Base-by-base conservation (phyloP, 108 stramenopile genomes). In the Skeletonema marinoi region DNA sequence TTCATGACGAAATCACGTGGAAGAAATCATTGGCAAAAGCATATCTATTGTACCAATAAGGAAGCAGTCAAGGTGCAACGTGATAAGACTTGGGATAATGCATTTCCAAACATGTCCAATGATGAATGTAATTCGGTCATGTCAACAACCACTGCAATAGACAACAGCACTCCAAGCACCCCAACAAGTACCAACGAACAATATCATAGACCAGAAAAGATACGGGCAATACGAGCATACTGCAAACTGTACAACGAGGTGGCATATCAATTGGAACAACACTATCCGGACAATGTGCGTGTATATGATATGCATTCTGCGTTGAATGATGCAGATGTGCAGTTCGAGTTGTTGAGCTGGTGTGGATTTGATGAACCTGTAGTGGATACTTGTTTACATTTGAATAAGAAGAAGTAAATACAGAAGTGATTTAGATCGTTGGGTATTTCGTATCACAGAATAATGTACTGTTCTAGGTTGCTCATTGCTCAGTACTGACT, bases 91-190 rank as follows among this genome's bases (percentile, higher is more conserved):
- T 66, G 65, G 65, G 65, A 66, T 59, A 54, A 16, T 5, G 65
- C 65, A 25, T 66, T 66, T 59, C 65, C 65, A 12, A 66, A 66
- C 13, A 66, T 66, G 65, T 66, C 65, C n/a, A 58, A 21, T 11
- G 50, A 56, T 59, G 65, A 66, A 13, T 66, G 65, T 35, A 4
- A 30, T n/a, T 17, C 6, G 19, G 65, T 59, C 12, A 46, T 46
- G 44, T 16, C 16, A 46, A 4, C 16, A 46, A 11, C 44, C 4
- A 11, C 14, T 46, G 4, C 16, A 46, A n/a, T 16, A n/a, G 14
- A 46, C 14, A 16, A 46, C 3, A 16, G 11, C 16, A 46, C 16
- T 46, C 44, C 16, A n/a, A n/a, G n/a, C n/a, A 25, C 25, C 25
- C 25, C 25, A 25, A n/a, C 44, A n/a, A 46, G 44, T n/a, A n/a